These are phyloP conservation scores for Xylaria bambusicola DNA, from an alignment of 495 filamentous ascomycete species.

Conservation along the genomic window DNA sequence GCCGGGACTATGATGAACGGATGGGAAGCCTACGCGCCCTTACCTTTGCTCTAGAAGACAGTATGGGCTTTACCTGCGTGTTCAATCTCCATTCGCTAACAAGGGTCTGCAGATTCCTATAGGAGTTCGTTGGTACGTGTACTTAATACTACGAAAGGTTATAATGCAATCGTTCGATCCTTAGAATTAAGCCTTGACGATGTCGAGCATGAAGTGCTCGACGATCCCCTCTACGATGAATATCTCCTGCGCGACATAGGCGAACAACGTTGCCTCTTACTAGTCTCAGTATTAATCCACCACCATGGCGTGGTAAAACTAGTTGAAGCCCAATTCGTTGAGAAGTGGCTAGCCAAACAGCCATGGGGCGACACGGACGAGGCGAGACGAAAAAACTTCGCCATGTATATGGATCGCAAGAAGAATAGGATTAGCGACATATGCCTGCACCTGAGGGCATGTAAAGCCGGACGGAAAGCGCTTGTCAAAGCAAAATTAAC, in stretches of 20 bases:
- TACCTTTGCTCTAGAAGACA: conserved; percentile 41
- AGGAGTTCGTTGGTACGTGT: conserved; percentile 24
- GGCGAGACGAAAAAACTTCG: conserved; percentile 49
- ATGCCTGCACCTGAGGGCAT: conserved; percentile 37
- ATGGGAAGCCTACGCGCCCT: conserved; percentile 51
- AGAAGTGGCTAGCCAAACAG: conserved; percentile 58
- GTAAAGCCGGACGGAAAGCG: conserved; percentile 40
- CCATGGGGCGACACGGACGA: conserved; percentile 52
- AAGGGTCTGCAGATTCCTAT: conserved; percentile 19
- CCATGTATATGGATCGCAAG: conserved; percentile 41
- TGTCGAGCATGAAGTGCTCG: conserved; percentile 49
- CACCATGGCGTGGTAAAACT: conserved; percentile 44
- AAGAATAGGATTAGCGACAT: conserved; percentile 51
- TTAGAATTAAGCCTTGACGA: conserved; percentile 52
- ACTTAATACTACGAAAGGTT: conserved; percentile 46
- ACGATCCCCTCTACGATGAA: conserved; percentile 52
- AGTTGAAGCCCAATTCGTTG: conserved; percentile 52
- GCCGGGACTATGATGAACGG: conserved; percentile 51
- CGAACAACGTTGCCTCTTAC: conserved; percentile 53
- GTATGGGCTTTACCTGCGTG: conserved; percentile 21
- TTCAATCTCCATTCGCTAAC: conserved; percentile 14
- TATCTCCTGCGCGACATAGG: conserved; percentile 53
- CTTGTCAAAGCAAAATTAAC: conserved; percentile 45
- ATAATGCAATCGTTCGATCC: conserved; percentile 53
- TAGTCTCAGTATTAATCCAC: conserved; percentile 46